Base-by-base conservation (phyloP, 352 stramenopile species). In the Hyaloperonospora arabidopsidis region DNA sequence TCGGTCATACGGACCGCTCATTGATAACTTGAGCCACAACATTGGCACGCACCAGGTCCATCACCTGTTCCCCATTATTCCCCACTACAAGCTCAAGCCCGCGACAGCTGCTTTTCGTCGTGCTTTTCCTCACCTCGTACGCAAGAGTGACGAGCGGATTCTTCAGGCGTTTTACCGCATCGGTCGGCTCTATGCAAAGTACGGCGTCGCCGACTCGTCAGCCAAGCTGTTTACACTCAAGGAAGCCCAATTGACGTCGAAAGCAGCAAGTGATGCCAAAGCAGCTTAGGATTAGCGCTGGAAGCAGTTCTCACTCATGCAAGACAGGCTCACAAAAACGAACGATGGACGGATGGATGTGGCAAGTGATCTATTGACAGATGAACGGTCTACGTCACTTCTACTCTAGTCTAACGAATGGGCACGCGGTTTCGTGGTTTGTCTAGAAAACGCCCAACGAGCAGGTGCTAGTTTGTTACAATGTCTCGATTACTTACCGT, bases 21-120 rank as follows among this genome's bases (percentile, higher is more conserved):
- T 92, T 40, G 78, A 92, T 67, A 85, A 92, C 69, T 22, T 89
- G 57, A 87, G 76, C 74, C 79, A 92, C 73, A 85, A 92, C 78
- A 92, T 92, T 52, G 81, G 81, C 59, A 89, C 79, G 63, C 82
- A 92, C 70, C 79, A 89, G 67, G 69, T 89, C 50, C 82, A 92
- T 67, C 82, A 92, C 73, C 66, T 92, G 28, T 92, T 92, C 70
- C 77, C 82, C 43, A 92, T 89, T 64, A 92, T 92, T 46, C 82
- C 82, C 55, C 79, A 89, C 71, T 92, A 92, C 74, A 89, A 89
- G 53, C 69, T 92, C 49, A 65, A 78, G 13, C 61, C 68, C 25
- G 82, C 82, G 2, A 87, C 79, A 13, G 59, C 48, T 13, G 70
- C 83, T 48, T 89, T 92, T 57, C 66, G 67, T 49, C 46, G 74